Percentiles rank a stretch among this genome's conserved stretches.
Evolutionary conservation across 768 basidiomycete species (phyloP).

Genomic region (Panellus pusillus): DNA sequence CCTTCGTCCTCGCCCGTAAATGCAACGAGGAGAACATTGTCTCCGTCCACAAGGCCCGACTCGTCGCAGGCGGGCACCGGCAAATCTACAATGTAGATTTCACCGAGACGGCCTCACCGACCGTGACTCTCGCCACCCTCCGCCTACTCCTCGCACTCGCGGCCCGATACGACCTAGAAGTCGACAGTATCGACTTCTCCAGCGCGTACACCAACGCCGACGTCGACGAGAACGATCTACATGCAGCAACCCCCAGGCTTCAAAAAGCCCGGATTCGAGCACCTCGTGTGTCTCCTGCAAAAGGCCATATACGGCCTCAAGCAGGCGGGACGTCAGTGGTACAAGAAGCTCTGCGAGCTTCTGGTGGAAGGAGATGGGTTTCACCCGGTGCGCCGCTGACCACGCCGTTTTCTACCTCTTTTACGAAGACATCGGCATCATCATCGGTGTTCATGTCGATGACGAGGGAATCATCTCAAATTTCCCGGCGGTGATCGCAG

Average conservation of each 20-base stretch:
- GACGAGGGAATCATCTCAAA: neutral
- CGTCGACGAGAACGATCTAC: slow-evolving; percentile 21
- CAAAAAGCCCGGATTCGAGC: neutral
- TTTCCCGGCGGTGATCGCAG: too few relatives aligned
- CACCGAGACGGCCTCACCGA: slow-evolving; percentile 24
- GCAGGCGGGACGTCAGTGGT: neutral
- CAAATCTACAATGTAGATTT: slow-evolving; percentile 32
- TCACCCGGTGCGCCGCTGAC: slow-evolving; percentile 2
- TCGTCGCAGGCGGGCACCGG: slow-evolving; percentile 15
- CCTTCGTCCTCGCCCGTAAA: neutral
- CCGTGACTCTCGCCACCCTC: slow-evolving; percentile 10
- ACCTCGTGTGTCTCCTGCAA: neutral
- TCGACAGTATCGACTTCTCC: slow-evolving; percentile 20
- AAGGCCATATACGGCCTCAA: neutral
- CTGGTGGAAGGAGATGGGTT: neutral
- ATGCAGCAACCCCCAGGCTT: slow-evolving; percentile 21
- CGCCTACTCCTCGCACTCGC: slow-evolving; percentile 18
- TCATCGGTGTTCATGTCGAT: slow-evolving; percentile 17
- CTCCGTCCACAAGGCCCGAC: neutral
- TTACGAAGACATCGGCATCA: neutral
- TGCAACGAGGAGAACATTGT: neutral
- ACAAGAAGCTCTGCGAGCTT: neutral
- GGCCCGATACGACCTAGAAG: slow-evolving; percentile 8
- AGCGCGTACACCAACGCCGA: slow-evolving; percentile 23
- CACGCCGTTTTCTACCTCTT: neutral